phyloP scores from a whole-genome alignment of 768 basidiomycete species.

The Pholiota microspora region DNA sequence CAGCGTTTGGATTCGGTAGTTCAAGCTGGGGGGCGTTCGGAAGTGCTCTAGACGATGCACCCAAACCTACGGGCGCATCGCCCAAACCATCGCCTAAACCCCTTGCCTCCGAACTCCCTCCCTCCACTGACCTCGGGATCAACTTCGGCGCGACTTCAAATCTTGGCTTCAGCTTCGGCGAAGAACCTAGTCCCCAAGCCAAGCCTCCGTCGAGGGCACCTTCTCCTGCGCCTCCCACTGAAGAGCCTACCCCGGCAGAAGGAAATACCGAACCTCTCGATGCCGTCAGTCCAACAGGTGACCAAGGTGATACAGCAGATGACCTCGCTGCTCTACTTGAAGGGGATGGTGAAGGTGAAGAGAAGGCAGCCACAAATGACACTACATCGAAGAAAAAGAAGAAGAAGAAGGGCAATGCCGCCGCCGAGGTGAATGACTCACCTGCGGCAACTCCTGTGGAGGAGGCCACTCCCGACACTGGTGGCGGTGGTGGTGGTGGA shows the following conservation, averaged over 20 bases:
- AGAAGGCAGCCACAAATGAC: background rate
- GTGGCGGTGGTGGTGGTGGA: constrained; percentile 1
- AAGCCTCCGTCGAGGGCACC: constrained; percentile 11
- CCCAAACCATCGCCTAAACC: background rate
- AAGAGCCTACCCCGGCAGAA: background rate
- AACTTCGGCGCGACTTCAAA: constrained; percentile 9
- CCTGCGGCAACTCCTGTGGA: constrained; percentile 8
- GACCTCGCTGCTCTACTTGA: constrained; percentile 1
- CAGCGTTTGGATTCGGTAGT: constrained; percentile 14
- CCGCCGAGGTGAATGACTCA: background rate
- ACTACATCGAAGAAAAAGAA: constrained; percentile 3
- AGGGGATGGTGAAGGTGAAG: background rate
- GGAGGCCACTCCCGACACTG: constrained; percentile 5
- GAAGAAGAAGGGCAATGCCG: constrained; percentile 9
- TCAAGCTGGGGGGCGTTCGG: constrained; percentile 15
- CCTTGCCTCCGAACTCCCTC: constrained; percentile 13
- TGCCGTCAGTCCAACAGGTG: background rate
- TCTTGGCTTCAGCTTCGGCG: constrained; percentile 11
- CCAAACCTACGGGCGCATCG: background rate
- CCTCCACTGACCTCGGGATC: constrained; percentile 2
- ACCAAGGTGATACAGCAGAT: background rate
- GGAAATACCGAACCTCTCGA: background rate
- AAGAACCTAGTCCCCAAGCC: background rate
- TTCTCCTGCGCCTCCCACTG: constrained; percentile 5
- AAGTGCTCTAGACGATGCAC: constrained; percentile 1